Percentiles rank a stretch among this genome's conserved stretches.
Conservation (phyloP, 176 grass and related monocot genomes). For the Secale cereale region DNA sequence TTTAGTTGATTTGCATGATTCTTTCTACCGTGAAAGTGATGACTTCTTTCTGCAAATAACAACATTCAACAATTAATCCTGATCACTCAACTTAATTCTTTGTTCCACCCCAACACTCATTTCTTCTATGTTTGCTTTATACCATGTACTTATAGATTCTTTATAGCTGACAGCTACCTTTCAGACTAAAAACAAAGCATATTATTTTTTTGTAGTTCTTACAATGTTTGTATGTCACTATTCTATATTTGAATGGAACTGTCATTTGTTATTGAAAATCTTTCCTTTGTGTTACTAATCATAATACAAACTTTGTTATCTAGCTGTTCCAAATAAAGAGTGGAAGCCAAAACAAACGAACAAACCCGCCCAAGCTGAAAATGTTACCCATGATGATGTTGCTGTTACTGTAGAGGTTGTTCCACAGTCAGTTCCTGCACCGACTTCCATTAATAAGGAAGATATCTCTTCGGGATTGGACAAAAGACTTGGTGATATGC, state of each 20-base stretch:
- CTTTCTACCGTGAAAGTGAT: not conserved
- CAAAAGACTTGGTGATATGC: constrained; percentile 41
- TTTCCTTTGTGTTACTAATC: not conserved
- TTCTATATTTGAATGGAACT: not conserved
- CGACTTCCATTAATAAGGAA: constrained; percentile 31
- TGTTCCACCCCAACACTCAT: not conserved
- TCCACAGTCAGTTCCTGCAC: constrained; percentile 33
- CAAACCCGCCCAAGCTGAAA: constrained; percentile 38
- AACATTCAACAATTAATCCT: not conserved
- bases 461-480: constrained; percentile 29
- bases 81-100: not conserved
- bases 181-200: not conserved
- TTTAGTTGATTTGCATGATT: not conserved
- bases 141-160: not conserved
- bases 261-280: not conserved
- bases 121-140: constrained; percentile 10
- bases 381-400: constrained; percentile 29
- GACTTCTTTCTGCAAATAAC: not conserved
- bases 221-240: not conserved
- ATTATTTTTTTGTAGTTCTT: not conserved
- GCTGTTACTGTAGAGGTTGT: constrained; percentile 35
- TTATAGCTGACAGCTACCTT: not conserved
- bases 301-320: constrained; percentile 14
- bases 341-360: constrained; percentile 89
- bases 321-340: constrained; percentile 75